These are phyloP conservation scores for Wickerhamia fluorescens DNA, from an alignment of 805 yeast species.

Conservation along the genomic window DNA sequence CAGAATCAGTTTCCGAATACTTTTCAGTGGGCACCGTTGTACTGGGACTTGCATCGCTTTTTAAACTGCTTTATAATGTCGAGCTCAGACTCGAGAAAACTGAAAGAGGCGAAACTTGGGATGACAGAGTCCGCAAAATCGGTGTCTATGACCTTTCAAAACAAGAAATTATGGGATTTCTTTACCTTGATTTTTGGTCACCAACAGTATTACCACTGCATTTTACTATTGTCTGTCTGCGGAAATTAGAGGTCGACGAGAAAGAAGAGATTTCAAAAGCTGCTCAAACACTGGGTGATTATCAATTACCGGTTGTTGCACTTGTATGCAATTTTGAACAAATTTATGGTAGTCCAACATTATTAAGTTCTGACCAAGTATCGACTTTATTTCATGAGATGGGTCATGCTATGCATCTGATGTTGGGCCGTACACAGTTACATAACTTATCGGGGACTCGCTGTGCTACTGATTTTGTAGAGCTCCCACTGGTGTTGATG, in stretches of 20 bases:
- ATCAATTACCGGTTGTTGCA: slow-evolving; percentile 83
- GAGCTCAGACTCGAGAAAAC: slow-evolving; percentile 61
- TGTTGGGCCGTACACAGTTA: slow-evolving; percentile 84
- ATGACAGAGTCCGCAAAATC: slow-evolving; percentile 70
- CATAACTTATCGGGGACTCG: slow-evolving; percentile 94
- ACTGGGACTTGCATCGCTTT: slow-evolving; percentile 70
- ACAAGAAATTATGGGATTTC: slow-evolving; percentile 46
- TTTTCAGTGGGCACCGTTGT: slow-evolving; percentile 83
- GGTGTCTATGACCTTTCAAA: slow-evolving; percentile 62
- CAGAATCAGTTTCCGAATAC: slow-evolving; percentile 46
- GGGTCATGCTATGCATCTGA: slow-evolving; percentile 99
- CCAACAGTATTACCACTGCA: slow-evolving; percentile 85
- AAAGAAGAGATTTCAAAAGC: too few species aligned
- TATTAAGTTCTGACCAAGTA: slow-evolving; percentile 68
- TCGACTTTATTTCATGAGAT: slow-evolving; percentile 96
- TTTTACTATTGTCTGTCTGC: slow-evolving; percentile 91
- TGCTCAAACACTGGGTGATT: background rate
- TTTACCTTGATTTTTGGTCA: slow-evolving; percentile 84
- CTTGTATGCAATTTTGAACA: slow-evolving; percentile 74
- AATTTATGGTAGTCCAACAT: slow-evolving; percentile 34
- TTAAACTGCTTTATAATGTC: slow-evolving; percentile 69
- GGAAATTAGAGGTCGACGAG: slow-evolving; percentile 48
- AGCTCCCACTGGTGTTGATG: slow-evolving; percentile 93
- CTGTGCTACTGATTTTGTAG: slow-evolving; percentile 94
- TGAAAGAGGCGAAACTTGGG: slow-evolving; percentile 79